These are phyloP conservation scores for Cryptococcus sp. DNA, from an alignment of 1,284 basidiomycete species.

Conservation along the genomic window DNA sequence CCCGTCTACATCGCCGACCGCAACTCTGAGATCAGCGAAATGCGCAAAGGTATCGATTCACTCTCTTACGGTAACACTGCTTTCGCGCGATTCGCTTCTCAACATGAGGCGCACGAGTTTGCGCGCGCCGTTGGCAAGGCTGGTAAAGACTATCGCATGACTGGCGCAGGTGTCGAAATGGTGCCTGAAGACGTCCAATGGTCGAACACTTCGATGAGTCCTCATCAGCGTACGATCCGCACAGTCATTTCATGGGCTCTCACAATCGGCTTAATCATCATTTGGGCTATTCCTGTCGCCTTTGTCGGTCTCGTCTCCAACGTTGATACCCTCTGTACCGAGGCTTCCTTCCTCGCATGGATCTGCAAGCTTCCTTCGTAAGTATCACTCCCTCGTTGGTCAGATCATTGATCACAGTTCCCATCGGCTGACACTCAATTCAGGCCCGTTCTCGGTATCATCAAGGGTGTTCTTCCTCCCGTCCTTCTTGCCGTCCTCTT, in stretches of 20 bases:
- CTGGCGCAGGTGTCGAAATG: slow-evolving; percentile 65
- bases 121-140: slow-evolving; percentile 64
- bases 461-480: slow-evolving; percentile 86
- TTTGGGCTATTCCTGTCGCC: slow-evolving; percentile 63
- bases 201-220: slow-evolving; percentile 65
- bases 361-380: slow-evolving; percentile 66
- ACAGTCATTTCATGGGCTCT: slow-evolving; percentile 57
- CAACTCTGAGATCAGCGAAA: slow-evolving; percentile 54
- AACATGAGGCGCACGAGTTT: slow-evolving; percentile 59
- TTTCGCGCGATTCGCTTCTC: slow-evolving; percentile 87
- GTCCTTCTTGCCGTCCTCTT: slow-evolving; percentile 84
- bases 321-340: slow-evolving; percentile 68
- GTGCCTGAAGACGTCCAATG: slow-evolving; percentile 86
- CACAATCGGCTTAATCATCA: slow-evolving; percentile 59
- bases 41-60: slow-evolving; percentile 60
- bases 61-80: slow-evolving; percentile 60
- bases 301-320: slow-evolving; percentile 88
- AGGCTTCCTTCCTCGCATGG: slow-evolving; percentile 76
- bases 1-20: slow-evolving; percentile 58
- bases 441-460: slow-evolving; percentile 68
- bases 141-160: slow-evolving; percentile 35
- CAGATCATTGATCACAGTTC: not conserved
- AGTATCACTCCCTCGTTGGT: slow-evolving; percentile 14
- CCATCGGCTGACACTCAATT: slow-evolving; percentile 32
- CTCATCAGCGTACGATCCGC: slow-evolving; percentile 57